Evolutionary conservation across 1,284 basidiomycete genomes (phyloP).

Genomic region (Irpex lacteus): DNA sequence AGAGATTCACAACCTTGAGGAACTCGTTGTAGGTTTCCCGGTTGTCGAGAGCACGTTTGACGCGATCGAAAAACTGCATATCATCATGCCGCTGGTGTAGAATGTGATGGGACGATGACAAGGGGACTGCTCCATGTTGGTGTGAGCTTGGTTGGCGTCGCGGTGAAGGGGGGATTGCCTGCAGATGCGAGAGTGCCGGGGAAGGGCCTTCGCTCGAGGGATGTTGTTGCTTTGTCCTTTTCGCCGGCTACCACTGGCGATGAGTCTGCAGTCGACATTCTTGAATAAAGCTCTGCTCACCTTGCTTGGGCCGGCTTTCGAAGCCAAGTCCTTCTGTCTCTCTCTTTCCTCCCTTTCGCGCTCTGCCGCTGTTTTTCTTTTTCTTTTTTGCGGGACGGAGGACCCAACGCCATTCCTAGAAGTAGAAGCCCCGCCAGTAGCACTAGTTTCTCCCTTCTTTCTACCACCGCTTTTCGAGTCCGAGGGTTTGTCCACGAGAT

Average conservation of each 20-base stretch:
- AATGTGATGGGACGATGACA: slow-evolving; percentile 28
- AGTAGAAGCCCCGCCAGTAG: background rate
- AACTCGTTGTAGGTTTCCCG: slow-evolving; percentile 95
- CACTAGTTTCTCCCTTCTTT: slow-evolving; percentile 15
- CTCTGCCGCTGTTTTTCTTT: slow-evolving; percentile 50
- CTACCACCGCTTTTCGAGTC: slow-evolving; percentile 1
- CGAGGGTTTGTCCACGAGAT: slow-evolving; percentile 11
- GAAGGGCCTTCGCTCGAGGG: slow-evolving; percentile 24
- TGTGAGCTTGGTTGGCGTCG: slow-evolving; percentile 18
- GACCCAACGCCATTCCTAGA: slow-evolving; percentile 17
- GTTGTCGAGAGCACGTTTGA: slow-evolving; percentile 86
- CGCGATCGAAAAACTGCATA: slow-evolving; percentile 90
- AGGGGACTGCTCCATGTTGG: slow-evolving; percentile 20
- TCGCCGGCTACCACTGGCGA: background rate
- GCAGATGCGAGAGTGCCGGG: slow-evolving; percentile 23
- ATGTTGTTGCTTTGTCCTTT: slow-evolving; percentile 28
- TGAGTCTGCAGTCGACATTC: background rate
- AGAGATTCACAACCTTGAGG: slow-evolving; percentile 92
- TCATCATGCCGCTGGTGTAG: slow-evolving; percentile 59
- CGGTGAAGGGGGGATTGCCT: slow-evolving; percentile 23
- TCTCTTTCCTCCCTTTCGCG: slow-evolving; percentile 36
- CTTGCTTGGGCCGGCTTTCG: slow-evolving; percentile 29
- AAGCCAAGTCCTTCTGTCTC: slow-evolving; percentile 28
- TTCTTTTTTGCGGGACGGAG: slow-evolving; percentile 57
- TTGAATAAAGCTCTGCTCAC: slow-evolving; percentile 18